Base-by-base conservation (phyloP, 176 grass and related monocot species). In the Cenchrus purpureus region DNA sequence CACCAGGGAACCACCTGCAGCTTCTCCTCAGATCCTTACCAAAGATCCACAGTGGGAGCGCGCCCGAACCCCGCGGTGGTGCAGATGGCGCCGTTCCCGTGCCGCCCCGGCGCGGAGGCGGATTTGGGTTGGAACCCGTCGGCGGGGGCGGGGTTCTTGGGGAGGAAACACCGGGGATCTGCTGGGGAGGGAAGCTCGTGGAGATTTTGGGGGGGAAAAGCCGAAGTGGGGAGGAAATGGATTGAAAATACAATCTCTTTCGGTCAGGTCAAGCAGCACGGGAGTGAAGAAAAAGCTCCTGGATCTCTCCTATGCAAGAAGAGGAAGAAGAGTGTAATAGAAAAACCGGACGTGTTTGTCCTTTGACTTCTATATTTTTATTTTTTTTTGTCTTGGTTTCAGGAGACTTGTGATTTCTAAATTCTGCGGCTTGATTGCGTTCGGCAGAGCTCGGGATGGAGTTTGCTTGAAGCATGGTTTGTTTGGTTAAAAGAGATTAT, bases 381-480 rank as follows among this genome's bases (percentile, higher is more conserved):
- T 40, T 40, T 4, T 40, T 40, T 40, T 40, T 40, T 40, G 37
- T 40, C 37, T 40, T 84, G 60, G 65, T 45, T 58, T 31, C 8
- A 75, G 32, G 17, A 17, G 46, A 52, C 59, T 51, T 48, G 61
- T 22, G 9, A 51, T 32, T 79, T 79, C 59, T 79, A 65, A 55
- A 74, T 74, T 56, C 52, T 1, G 50, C 25, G 7, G 71, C 9
- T 54, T 31, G 12, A 28, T 54, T 22, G 28, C 8, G 72, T 37
- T 34, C 72, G 25, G 14, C 51, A 57, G 15, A 37, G 34, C 16
- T 37, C 15, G 7, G 29, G 40, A 76, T 76, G 52, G 15, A 76
- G 72, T 74, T 74, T 74, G 7, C 72, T 56, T 74, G 31, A 74
- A 32, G 72, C 72, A 74, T 55, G 73, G 73, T 76, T 76, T 76